Conservation (phyloP, 2,329 filamentous ascomycete genomes). For the Plectosphaerella cucumerina region DNA sequence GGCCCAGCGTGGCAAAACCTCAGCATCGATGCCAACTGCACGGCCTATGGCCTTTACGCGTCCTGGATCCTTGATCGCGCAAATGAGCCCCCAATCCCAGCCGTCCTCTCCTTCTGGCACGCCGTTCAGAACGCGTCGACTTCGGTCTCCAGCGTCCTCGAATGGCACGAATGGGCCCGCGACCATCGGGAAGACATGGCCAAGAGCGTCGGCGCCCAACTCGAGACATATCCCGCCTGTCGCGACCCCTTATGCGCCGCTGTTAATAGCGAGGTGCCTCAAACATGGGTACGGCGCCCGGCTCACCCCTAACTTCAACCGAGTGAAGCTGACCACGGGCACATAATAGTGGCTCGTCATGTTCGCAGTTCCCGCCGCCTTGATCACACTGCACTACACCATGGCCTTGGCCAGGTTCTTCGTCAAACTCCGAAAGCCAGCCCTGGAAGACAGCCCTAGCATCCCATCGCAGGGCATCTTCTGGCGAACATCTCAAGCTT, state of each 20-base stretch:
- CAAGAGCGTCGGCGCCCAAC: background rate
- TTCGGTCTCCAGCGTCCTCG: background rate
- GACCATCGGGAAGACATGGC: background rate
- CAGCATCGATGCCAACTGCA: slow-evolving; percentile 3
- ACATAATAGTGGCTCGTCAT: background rate
- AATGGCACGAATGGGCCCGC: slow-evolving; percentile 10
- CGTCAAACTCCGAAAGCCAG: background rate
- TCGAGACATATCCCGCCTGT: background rate
- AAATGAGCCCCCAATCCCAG: slow-evolving; percentile 4
- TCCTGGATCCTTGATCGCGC: slow-evolving; percentile 4
- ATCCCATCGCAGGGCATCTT: background rate
- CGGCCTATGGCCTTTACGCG: slow-evolving; percentile 5
- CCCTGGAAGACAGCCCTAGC: background rate
- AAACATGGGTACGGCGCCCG: background rate
- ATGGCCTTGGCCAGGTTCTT: background rate
- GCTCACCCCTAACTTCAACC: background rate
- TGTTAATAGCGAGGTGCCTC: slow-evolving; percentile 3
- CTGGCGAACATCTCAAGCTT: background rate
- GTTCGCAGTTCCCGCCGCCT: slow-evolving; percentile 1
- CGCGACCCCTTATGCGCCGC: slow-evolving; percentile 2
- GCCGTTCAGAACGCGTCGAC: background rate
- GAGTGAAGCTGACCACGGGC: background rate
- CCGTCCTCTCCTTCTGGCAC: slow-evolving; percentile 7
- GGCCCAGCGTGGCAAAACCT: slow-evolving; percentile 1
- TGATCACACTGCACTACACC: slow-evolving; percentile 5